These are phyloP conservation scores for Rubia yunnanensis DNA, from an alignment of 257 asterid species.

Conservation along the genomic window DNA sequence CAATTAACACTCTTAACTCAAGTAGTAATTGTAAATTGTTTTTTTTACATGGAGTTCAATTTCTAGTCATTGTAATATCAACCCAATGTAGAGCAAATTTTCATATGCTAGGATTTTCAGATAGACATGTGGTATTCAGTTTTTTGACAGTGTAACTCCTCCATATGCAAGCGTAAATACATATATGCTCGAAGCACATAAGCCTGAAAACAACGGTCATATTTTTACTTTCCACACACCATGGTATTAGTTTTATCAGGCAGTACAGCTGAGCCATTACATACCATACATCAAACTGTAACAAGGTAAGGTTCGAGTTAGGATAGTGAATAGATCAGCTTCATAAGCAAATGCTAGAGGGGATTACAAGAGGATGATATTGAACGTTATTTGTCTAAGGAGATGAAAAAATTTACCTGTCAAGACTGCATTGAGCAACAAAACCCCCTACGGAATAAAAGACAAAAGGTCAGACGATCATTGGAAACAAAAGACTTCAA, in stretches of 20 bases:
- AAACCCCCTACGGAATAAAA: constrained; percentile 60
- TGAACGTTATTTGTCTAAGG: not conserved
- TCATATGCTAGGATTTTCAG: not conserved
- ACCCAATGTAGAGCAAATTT: not conserved
- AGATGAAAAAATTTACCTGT: constrained; percentile 47
- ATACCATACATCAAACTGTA: not conserved
- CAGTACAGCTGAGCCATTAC: not conserved
- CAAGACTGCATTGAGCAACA: constrained; percentile 88
- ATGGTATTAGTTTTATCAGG: not conserved
- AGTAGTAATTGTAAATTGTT: not conserved
- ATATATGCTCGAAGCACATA: not conserved
- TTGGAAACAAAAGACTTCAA: not conserved
- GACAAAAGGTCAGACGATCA: constrained; percentile 16
- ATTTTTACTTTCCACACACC: not conserved
- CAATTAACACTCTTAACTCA: not conserved
- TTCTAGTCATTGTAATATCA: not conserved
- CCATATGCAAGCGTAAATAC: not conserved
- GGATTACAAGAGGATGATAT: not conserved
- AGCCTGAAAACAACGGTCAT: not conserved
- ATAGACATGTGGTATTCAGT: not conserved
- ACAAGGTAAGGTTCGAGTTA: not conserved
- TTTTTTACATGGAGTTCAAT: not conserved
- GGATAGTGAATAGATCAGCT: not conserved
- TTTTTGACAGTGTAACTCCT: not conserved
- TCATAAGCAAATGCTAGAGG: not conserved